Base-by-base conservation (phyloP, 202 grass and related monocot species). In the Cymbopogon flexuosus region DNA sequence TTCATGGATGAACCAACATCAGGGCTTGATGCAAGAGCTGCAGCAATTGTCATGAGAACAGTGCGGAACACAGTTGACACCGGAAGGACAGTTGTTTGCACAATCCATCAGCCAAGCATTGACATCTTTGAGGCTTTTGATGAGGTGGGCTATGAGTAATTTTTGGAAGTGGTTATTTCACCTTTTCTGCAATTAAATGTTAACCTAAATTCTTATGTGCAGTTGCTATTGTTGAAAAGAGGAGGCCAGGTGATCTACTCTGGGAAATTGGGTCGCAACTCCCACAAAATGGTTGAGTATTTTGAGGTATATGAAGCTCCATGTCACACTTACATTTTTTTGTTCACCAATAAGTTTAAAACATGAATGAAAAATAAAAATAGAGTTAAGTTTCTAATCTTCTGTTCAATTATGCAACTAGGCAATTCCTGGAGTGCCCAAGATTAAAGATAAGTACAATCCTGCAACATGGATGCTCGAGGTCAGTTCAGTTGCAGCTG, bases 1-100 rank as follows among this genome's bases (percentile, higher is more conserved):
- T 99, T 99, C 74, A 99, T 99, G 96, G 96, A 99, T 74, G 96
- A 99, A 80, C 96, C 96, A 14, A 99, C 96, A 78, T 99, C 92
- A 82, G 96, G 96, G 59, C 96, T 99, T 77, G 96, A 99, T 90
- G 96, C 96, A 80, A 90, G 96, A 85, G 96, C 96, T 51, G 96
- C 96, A 52, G 96, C 96, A 24, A 99, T 99, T 81, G 96, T 99
- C 61, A 96, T 99, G 96, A 92, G 96, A 88, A 99, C 96, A 77
- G 96, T 99, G 46, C 86, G 96, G 68, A 99, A 99, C 78, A 99
- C 96, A 68, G 96, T 99, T 45, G 93, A 99, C 84, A 99, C 92
- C 47, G 96, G 96, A 51, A 78, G 96, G 68, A 99, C 96, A 41
- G 96, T 99, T 30, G 96, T 99, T 80, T 99, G 96, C 79, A 99